Evolutionary conservation across 2,329 filamentous ascomycete genomes (phyloP), one percentile per base, ranked within the genome.

Genomic region (Diaporthe batatas): DNA sequence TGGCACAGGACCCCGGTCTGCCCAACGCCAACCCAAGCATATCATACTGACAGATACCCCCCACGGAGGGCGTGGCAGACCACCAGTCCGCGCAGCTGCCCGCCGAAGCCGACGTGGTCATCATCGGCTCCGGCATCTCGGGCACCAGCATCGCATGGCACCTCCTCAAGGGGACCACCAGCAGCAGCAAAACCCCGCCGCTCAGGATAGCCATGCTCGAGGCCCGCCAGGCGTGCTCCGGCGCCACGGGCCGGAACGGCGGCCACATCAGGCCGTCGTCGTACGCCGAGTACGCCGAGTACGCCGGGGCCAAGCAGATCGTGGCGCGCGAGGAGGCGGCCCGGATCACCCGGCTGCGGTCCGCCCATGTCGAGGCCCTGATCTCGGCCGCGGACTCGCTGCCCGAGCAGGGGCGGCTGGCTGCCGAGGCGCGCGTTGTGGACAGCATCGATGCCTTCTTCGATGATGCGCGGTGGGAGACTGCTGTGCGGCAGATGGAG

Each of bases 181-280:
- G 29, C 11, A 42, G 18, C 25, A 32, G 7, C 29, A 29, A 5
- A 29, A 29, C 29, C 2, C 29, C 29, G 8, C 36, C 67, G 11
- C 44, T 69, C 12, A 25, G 39, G 39, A 18, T 62, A 39, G 57
- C 39, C 57, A 62, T 62, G 36, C 2, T 62, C 36, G 67, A 69
- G 25, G 51, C 67, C 21, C 51, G 51, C 2, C 67, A 69, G 67
- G 67, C 34, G 39, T 69, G 67, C n/a, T 69, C 67, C n/a, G 67
- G 67, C 47, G 51, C 67, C 3, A 69, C 67, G 1, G 51, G 67
- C 5, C 51, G 67, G 10, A 69, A 69, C 7, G 67, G 51, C 7
- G 51, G 67, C 5, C 67, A 69, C 6, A 62, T 62, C n/a, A 62
- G 57, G 23, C 57, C 57, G 39, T 62, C n/a, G 3, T 62, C 57